Percentiles rank a stretch among this genome's conserved stretches.
Evolutionary conservation across 2,329 filamentous ascomycete species (phyloP).

Genomic region (Fusarium sp.): DNA sequence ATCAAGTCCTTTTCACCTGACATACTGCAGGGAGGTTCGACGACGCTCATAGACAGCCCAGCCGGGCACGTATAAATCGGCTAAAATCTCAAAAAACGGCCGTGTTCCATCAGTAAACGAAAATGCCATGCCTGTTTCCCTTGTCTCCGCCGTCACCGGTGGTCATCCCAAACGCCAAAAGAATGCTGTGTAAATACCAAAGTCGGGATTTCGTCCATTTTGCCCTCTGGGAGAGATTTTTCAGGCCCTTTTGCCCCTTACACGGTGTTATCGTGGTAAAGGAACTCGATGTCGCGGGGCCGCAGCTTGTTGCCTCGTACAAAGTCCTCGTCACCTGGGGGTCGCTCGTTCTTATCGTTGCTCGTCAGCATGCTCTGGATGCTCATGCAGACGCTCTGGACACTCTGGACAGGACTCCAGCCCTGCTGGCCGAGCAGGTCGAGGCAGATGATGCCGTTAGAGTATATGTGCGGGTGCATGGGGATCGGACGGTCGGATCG

Average conservation of each 20-base stretch:
- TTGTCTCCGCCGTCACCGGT: conserved; percentile 19
- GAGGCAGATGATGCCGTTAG: conserved; percentile 97
- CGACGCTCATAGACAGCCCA: conserved; percentile 19
- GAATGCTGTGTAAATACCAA: conserved; percentile 35
- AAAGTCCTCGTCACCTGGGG: conserved; percentile 90
- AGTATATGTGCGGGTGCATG: conserved; percentile 97
- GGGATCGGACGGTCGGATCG: conserved; percentile 78
- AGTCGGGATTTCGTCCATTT: conserved; percentile 9
- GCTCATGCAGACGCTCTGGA: conserved; percentile 96
- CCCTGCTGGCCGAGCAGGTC: conserved; percentile 89
- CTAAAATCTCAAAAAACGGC: not conserved
- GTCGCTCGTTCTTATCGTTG: conserved; percentile 91
- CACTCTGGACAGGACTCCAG: conserved; percentile 97
- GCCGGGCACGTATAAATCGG: not conserved
- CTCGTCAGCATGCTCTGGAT: conserved; percentile 98
- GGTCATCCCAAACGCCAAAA: conserved; percentile 38
- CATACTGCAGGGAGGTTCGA: conserved; percentile 1
- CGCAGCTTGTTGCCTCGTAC: conserved; percentile 82
- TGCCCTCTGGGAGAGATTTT: not conserved
- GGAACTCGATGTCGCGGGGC: conserved; percentile 90
- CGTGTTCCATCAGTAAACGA: conserved; percentile 24
- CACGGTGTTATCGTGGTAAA: conserved; percentile 91
- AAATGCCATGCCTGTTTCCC: conserved; percentile 27
- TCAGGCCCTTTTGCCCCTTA: conserved; percentile 47
- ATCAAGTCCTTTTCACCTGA: conserved; percentile 3